Base-by-base conservation (phyloP, 345 rosid genomes). In the Citrus australasica region DNA sequence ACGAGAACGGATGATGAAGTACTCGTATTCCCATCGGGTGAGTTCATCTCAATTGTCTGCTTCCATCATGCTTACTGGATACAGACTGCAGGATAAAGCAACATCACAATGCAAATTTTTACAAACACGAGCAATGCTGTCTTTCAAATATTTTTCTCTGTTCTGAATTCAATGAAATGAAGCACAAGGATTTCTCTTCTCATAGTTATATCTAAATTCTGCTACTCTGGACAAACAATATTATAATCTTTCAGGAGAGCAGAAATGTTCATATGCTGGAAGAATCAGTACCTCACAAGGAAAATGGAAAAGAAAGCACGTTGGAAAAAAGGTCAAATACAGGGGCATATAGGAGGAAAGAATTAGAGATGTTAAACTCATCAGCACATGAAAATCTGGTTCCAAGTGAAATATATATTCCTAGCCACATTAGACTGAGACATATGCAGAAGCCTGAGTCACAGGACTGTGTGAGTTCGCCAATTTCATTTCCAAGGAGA, bases 1-100 rank as follows among this genome's bases (percentile, higher is more conserved):
- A 84, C 83, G 98, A 83, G 96, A 91, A 17, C 82, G 94, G 37
- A 92, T 93, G 94, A 83, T 89, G 85, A 91, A 85, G 76, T 93
- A 92, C 87, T 95, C 98, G 0, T 93, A 87, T 51, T 95, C 99
- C 11, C 87, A 92, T 55, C 85, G 89, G 87, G 98, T 95, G 89
- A 68, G 30, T 67, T 67, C n/a, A 16, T 69, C 69, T 37, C 66
- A 51, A 19, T 22, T 25, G 6, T 3, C 83, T 4, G 37, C 46
- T 59, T 32, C 37, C 28, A 22, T 46, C 67, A 32, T 37, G 63
- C 32, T 65, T 73, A 25, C 71, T 69, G 9, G 38, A 6, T 74
- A 28, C 51, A 37, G 22, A 59, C 46, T 40, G 21, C 24, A 42
- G 55, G 8, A 21, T n/a, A 68, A 55, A 9, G 38, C 30, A 9